phyloP scores from a whole-genome alignment of 768 basidiomycete genomes.

The Rhodotorula babjevae region DNA sequence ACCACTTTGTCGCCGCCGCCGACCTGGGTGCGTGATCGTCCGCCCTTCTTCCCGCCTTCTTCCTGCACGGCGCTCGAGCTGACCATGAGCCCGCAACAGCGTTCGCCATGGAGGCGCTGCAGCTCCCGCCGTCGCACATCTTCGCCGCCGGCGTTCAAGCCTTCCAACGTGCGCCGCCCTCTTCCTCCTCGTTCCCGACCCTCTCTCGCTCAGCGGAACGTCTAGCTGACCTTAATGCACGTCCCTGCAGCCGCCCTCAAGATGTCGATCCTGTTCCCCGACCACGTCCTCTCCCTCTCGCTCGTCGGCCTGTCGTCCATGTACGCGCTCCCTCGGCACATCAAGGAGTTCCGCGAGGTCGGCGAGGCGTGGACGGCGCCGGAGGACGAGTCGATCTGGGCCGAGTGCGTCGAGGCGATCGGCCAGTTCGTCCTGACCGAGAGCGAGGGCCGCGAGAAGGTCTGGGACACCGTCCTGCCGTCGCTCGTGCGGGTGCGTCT shows the following conservation, averaged over 20 bases:
- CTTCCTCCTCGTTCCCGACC: too few species aligned
- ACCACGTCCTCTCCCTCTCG: conserved; percentile 17
- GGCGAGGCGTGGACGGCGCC: conserved; percentile 7
- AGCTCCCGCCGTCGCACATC: conserved; percentile 20
- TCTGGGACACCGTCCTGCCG: not conserved
- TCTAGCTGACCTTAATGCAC: too few species aligned
- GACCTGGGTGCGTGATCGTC: not conserved
- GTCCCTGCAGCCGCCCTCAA: conserved; percentile 10
- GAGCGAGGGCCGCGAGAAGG: not conserved
- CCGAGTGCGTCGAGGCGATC: conserved; percentile 14
- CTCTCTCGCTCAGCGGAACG: not conserved
- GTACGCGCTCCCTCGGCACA: conserved; percentile 13
- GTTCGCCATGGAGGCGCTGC: conserved; percentile 15
- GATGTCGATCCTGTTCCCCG: conserved; percentile 15
- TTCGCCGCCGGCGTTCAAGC: conserved; percentile 9
- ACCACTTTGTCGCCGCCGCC: not conserved
- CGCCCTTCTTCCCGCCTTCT: not conserved
- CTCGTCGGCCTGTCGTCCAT: conserved; percentile 20
- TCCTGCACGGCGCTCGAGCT: too few species aligned
- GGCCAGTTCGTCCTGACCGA: conserved; percentile 7
- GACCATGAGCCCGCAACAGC: too few species aligned
- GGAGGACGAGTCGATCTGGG: not conserved
- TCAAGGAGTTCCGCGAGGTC: conserved; percentile 17
- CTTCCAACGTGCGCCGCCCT: conserved; percentile 16
- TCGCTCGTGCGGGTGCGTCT: conserved; percentile 3